phyloP scores from a whole-genome alignment of 352 stramenopile genomes.

The Pythium utonaiense region DNA sequence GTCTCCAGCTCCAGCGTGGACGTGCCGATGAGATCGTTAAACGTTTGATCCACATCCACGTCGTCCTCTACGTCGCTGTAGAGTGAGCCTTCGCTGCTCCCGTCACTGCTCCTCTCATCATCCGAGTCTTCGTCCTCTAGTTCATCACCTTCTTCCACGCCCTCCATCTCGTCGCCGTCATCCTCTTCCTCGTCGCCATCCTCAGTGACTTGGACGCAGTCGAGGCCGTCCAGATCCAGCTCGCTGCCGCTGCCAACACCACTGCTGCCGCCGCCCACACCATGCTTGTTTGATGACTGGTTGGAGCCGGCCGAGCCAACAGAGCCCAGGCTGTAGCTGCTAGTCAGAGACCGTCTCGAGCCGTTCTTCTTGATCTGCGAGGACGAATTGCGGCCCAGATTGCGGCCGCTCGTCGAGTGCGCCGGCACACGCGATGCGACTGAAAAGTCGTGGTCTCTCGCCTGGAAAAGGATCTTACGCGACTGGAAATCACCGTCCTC shows the following conservation, averaged over 20 bases:
- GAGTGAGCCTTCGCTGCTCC: constrained; percentile 50
- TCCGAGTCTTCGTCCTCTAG: neutral
- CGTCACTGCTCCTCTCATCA: constrained; percentile 21
- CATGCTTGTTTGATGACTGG: constrained; percentile 29
- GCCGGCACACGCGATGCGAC: constrained; percentile 74
- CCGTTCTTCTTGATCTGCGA: constrained; percentile 40
- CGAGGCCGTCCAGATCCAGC: constrained; percentile 71
- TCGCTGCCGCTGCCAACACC: constrained; percentile 31
- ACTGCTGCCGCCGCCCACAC: constrained; percentile 29
- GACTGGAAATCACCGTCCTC: constrained; percentile 83
- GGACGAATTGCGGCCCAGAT: constrained; percentile 47
- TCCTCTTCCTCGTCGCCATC: constrained; percentile 34
- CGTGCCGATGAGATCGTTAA: constrained; percentile 75
- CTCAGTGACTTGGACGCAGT: constrained; percentile 72
- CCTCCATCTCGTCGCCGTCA: constrained; percentile 30
- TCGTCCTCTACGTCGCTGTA: constrained; percentile 83
- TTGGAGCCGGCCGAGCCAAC: constrained; percentile 15
- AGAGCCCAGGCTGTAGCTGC: constrained; percentile 41
- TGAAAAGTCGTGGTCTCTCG: constrained; percentile 81
- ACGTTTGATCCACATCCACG: constrained; percentile 85
- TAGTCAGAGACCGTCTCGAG: constrained; percentile 50
- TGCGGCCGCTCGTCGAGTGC: constrained; percentile 60
- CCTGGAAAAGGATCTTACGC: constrained; percentile 88
- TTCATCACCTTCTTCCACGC: constrained; percentile 28
- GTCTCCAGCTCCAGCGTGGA: constrained; percentile 54